Conservation (phyloP, 352 stramenopile genomes). For the Pythium scleroteichum region DNA sequence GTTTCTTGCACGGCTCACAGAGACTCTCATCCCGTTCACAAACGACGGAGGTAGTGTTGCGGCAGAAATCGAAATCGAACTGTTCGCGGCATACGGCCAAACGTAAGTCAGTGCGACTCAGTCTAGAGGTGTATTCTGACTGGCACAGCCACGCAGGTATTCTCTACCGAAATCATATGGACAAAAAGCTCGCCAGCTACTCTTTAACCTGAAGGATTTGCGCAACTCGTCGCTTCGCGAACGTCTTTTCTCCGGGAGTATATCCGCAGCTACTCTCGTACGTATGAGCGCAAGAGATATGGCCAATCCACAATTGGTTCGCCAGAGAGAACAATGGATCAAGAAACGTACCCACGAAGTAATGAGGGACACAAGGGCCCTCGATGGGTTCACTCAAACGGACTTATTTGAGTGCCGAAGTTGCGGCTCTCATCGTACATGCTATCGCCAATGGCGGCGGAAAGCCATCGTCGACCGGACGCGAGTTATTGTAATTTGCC, state of each 20-base stretch:
- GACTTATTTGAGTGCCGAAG: conserved; percentile 83
- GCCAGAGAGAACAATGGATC: conserved; percentile 83
- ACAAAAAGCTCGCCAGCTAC: conserved; percentile 74
- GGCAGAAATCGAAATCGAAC: conserved; percentile 55
- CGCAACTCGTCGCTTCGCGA: conserved; percentile 68
- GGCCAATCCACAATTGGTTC: conserved; percentile 84
- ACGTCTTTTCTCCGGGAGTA: conserved; percentile 62
- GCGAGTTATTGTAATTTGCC: conserved; percentile 81
- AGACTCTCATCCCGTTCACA: conserved; percentile 57
- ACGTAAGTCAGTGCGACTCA: conserved; percentile 26
- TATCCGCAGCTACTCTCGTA: conserved; percentile 55
- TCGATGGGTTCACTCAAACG: conserved; percentile 72
- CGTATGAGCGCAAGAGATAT: conserved; percentile 80
- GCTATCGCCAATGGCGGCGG: conserved; percentile 80
- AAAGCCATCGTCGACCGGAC: conserved; percentile 85
- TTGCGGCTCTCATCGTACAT: conserved; percentile 70
- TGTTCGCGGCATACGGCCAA: conserved; percentile 62
- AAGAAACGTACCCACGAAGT: conserved; percentile 84
- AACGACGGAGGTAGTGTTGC: conserved; percentile 44
- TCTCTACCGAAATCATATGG: conserved; percentile 77
- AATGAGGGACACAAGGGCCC: conserved; percentile 65
- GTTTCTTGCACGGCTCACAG: conserved; percentile 51
- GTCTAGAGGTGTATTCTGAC: not conserved
- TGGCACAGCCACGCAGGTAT: conserved; percentile 33
- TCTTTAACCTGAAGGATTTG: conserved; percentile 84